Conservation (phyloP, 2,329 filamentous ascomycete genomes). For the Microcyclosporella mali region DNA sequence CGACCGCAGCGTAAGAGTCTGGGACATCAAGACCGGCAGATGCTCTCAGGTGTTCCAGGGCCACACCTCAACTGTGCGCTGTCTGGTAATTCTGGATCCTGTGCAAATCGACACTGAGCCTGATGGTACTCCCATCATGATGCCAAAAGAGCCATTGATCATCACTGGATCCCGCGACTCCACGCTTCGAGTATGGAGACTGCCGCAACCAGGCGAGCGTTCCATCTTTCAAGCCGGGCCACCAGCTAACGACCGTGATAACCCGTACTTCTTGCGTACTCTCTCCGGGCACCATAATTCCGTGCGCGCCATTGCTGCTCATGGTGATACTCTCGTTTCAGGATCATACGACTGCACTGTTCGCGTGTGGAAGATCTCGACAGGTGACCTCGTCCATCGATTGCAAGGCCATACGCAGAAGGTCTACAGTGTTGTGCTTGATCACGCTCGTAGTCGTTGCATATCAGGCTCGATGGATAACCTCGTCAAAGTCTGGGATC, state of each 20-base stretch:
- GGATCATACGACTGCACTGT: constrained; percentile 96
- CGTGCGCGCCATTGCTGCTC: constrained; percentile 88
- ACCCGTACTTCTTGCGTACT: constrained; percentile 88
- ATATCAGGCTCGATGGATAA: constrained; percentile 99
- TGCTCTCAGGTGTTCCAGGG: constrained; percentile 96
- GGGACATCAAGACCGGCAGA: constrained; percentile 90
- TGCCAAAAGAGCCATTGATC: constrained; percentile 90
- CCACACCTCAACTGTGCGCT: constrained; percentile 94
- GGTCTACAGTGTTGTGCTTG: constrained; percentile 94
- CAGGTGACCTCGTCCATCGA: constrained; percentile 77
- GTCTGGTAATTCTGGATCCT: constrained; percentile 88
- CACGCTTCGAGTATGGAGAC: constrained; percentile 86
- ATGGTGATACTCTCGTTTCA: constrained; percentile 92
- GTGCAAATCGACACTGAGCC: constrained; percentile 65
- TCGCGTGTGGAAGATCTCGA: constrained; percentile 95
- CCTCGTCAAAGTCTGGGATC: constrained; percentile 93
- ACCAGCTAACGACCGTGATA: constrained; percentile 68
- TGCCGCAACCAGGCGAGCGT: constrained; percentile 72
- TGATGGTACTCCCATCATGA: constrained; percentile 72
- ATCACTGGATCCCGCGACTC: constrained; percentile 96
- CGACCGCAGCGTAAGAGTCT: constrained; percentile 95
- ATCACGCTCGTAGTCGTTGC: constrained; percentile 85
- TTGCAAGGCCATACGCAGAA: constrained; percentile 84
- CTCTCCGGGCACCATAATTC: constrained; percentile 85
- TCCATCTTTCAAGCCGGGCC: constrained; percentile 74